A percentile compares a stretch with the other conserved stretches of the same genome.
Evolutionary conservation across 495 filamentous ascomycete species (phyloP).

Genomic region (Hypomontagnella submonticulosa): DNA sequence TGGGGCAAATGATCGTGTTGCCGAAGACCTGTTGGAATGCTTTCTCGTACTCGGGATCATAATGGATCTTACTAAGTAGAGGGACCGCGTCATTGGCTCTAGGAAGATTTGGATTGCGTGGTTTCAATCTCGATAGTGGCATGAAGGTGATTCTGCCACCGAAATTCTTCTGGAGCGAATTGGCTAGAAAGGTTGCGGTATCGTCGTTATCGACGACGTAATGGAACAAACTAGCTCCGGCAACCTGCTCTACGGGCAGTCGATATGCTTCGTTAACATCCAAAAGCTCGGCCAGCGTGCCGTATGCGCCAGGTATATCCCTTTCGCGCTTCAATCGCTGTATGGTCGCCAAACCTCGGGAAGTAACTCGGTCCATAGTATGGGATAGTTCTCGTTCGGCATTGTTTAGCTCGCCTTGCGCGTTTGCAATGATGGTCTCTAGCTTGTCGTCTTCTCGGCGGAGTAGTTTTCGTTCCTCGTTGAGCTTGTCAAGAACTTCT

Average conservation of each 20-base stretch:
- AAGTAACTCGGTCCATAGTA: conserved; percentile 89
- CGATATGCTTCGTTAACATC: conserved; percentile 85
- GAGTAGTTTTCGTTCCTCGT: conserved; percentile 90
- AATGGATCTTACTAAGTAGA: conserved; percentile 87
- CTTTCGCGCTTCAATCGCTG: conserved; percentile 79
- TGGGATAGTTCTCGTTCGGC: conserved; percentile 81
- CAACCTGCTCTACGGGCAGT: conserved; percentile 90
- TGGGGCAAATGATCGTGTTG: conserved; percentile 93
- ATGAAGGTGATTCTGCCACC: conserved; percentile 95
- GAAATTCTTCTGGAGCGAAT: conserved; percentile 79
- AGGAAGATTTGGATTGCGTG: conserved; percentile 77
- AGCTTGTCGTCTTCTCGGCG: conserved; percentile 92
- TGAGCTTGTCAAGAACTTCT: conserved; percentile 79
- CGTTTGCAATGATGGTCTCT: conserved; percentile 77
- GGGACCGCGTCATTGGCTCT: conserved; percentile 86
- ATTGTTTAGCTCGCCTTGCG: conserved; percentile 75
- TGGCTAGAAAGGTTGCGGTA: conserved; percentile 82
- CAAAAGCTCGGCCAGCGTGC: conserved; percentile 90
- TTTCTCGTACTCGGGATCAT: conserved; percentile 77
- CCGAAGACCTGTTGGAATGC: conserved; percentile 96
- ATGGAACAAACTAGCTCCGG: conserved; percentile 93
- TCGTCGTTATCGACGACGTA: conserved; percentile 94
- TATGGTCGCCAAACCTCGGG: conserved; percentile 83
- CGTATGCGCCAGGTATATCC: conserved; percentile 87
- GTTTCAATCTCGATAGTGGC: conserved; percentile 83